Conservation (phyloP, 768 basidiomycete species). For the Panus rudis region DNA sequence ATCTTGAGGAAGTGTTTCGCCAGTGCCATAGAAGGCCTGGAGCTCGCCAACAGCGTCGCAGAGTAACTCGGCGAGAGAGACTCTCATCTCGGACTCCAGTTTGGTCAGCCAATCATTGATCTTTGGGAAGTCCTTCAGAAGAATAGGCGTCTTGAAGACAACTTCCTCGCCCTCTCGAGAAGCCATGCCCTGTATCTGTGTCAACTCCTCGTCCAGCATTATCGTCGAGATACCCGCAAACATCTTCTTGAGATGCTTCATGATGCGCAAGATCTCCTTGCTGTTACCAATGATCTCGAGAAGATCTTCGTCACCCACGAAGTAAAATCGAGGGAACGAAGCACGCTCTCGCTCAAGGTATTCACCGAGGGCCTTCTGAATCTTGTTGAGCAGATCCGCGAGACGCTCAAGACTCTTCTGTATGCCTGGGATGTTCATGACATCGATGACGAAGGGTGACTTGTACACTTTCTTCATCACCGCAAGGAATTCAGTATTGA, state of each 20-base stretch:
- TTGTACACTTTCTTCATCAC: constrained; percentile 99
- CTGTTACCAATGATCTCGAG: constrained; percentile 99
- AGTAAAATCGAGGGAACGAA: constrained; percentile 99
- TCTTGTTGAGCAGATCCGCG: constrained; percentile 93
- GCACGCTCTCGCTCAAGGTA: constrained; percentile 96
- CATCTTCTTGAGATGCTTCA: constrained; percentile 99
- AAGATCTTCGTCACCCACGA: constrained; percentile 97
- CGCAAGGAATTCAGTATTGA: constrained; percentile 94
- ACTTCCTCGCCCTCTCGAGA: constrained; percentile 97
- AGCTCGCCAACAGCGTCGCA: constrained; percentile 76
- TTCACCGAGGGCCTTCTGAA: constrained; percentile 98
- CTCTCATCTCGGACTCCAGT: constrained; percentile 88
- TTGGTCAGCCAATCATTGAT: constrained; percentile 98
- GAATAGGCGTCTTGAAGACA: constrained; percentile 71
- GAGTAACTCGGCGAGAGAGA: constrained; percentile 79
- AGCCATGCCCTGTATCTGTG: constrained; percentile 87
- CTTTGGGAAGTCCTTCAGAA: constrained; percentile 89
- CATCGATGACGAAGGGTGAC: constrained; percentile 94
- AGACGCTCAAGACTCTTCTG: constrained; percentile 97
- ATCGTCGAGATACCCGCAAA: constrained; percentile 95
- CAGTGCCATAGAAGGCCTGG: constrained; percentile 69
- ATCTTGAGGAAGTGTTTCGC: constrained; percentile 49
- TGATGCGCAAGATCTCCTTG: constrained; percentile 95
- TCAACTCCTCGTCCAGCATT: constrained; percentile 77
- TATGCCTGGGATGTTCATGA: constrained; percentile 91